Percentiles rank a stretch among this genome's conserved stretches.
phyloP scores from a whole-genome alignment of 192 early-diverging fungal genomes.

The Umbelopsis sp. region DNA sequence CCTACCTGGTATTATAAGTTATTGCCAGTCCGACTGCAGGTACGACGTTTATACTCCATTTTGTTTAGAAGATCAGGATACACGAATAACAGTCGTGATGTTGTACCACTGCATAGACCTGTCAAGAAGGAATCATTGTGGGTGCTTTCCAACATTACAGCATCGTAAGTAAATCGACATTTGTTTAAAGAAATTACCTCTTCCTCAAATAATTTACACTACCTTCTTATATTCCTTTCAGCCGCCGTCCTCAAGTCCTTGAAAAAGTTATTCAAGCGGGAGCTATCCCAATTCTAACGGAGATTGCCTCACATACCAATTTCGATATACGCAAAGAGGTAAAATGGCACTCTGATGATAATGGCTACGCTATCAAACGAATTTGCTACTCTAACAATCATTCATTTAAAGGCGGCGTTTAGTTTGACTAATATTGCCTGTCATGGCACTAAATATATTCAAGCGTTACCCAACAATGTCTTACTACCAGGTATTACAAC shows the following conservation, averaged over 20 bases:
- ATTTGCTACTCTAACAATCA: not conserved
- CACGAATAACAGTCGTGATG: too few species aligned
- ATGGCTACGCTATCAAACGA: not conserved
- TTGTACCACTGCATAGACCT: slow-evolving; percentile 36
- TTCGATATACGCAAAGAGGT: slow-evolving; percentile 74
- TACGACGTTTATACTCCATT: not conserved
- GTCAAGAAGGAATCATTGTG: slow-evolving; percentile 74
- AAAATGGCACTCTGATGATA: not conserved
- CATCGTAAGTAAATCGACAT: slow-evolving; percentile 33
- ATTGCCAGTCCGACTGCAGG: slow-evolving; percentile 55
- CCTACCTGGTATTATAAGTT: slow-evolving; percentile 44
- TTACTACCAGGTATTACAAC: slow-evolving; percentile 39
- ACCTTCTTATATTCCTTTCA: slow-evolving; percentile 1
- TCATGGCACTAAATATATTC: slow-evolving; percentile 49
- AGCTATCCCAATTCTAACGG: slow-evolving; percentile 52
- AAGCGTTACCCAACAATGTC: slow-evolving; percentile 43
- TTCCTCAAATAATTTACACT: not conserved
- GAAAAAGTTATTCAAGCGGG: slow-evolving; percentile 54
- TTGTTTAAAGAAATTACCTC: not conserved
- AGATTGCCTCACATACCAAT: slow-evolving; percentile 57
- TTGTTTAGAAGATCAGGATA: too few species aligned
- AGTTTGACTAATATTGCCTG: slow-evolving; percentile 65
- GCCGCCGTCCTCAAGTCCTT: slow-evolving; percentile 36
- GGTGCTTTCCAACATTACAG: slow-evolving; percentile 72
- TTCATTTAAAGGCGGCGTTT: slow-evolving; percentile 49